Conservation (phyloP, 139 green algal species). For the Parachlorella kessleri region DNA sequence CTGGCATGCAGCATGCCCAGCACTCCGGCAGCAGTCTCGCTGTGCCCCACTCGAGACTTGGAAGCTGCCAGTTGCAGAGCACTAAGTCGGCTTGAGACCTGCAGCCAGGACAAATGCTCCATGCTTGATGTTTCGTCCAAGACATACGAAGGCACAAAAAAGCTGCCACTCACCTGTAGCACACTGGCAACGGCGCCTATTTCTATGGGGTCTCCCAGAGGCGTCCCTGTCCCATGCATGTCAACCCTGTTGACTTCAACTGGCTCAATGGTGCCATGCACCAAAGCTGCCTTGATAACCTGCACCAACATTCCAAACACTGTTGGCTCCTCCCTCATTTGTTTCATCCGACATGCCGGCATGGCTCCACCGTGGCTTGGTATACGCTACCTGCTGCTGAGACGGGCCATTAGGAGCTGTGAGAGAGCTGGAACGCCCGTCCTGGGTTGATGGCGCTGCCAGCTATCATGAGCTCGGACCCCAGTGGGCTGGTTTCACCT, state of each 20-base stretch:
- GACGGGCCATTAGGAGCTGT: slow-evolving; percentile 56
- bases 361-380: no score
- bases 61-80: slow-evolving; percentile 33
- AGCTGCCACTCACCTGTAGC: no score
- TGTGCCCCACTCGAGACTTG: slow-evolving; percentile 51
- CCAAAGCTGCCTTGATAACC: slow-evolving; percentile 18
- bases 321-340: no score
- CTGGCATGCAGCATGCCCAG: slow-evolving; percentile 27
- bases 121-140: no score
- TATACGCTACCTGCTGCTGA: slow-evolving; percentile 51
- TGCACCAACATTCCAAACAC: slow-evolving; percentile 64
- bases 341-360: no score
- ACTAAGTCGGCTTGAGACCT: slow-evolving; percentile 11
- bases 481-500: background rate
- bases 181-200: slow-evolving; percentile 54
- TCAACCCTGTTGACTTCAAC: slow-evolving; percentile 22
- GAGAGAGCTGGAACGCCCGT: slow-evolving; percentile 56
- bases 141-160: no score
- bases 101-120: background rate
- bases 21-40: slow-evolving; percentile 41
- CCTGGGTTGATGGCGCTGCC: slow-evolving; percentile 54
- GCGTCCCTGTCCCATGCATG: slow-evolving; percentile 74
- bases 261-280: slow-evolving; percentile 9
- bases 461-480: background rate
- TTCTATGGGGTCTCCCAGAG: slow-evolving; percentile 87